Conservation (phyloP, 768 basidiomycete genomes). For the Trametes cubensis region DNA sequence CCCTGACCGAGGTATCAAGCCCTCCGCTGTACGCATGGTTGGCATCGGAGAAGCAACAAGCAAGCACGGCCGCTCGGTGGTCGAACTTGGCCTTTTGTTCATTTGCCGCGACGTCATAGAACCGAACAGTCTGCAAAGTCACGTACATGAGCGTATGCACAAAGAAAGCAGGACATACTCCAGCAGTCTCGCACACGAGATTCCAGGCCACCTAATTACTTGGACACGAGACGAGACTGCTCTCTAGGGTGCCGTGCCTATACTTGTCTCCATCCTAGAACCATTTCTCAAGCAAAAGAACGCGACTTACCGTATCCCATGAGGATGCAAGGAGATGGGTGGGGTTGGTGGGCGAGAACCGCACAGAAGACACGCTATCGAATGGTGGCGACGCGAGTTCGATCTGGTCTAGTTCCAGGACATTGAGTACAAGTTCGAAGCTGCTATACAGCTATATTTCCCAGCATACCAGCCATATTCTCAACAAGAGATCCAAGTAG, state of each 20-base stretch:
- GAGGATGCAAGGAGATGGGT: conserved; percentile 80
- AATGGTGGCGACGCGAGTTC: conserved; percentile 72
- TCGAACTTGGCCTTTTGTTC: conserved; percentile 82
- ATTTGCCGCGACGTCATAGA: conserved; percentile 57
- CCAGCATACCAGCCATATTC: background rate
- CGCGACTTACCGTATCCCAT: conserved; percentile 76
- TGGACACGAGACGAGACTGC: background rate
- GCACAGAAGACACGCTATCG: conserved; percentile 80
- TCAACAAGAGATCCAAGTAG: background rate
- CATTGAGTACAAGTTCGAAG: background rate
- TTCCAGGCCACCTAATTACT: background rate
- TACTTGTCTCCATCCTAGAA: background rate
- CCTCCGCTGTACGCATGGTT: conserved; percentile 82
- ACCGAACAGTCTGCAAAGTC: conserved; percentile 53
- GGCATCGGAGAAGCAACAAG: conserved; percentile 72
- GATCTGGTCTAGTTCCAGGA: conserved; percentile 33
- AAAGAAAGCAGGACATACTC: background rate
- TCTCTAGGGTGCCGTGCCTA: background rate
- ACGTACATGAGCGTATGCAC: background rate
- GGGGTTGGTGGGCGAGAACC: conserved; percentile 80
- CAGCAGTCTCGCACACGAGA: background rate
- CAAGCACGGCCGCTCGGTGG: conserved; percentile 87
- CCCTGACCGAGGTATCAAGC: conserved; percentile 78
- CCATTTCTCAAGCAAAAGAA: background rate
- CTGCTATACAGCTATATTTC: background rate